Conservation (phyloP, 208 protist genomes). For the Balamuthia mandrillaris region DNA sequence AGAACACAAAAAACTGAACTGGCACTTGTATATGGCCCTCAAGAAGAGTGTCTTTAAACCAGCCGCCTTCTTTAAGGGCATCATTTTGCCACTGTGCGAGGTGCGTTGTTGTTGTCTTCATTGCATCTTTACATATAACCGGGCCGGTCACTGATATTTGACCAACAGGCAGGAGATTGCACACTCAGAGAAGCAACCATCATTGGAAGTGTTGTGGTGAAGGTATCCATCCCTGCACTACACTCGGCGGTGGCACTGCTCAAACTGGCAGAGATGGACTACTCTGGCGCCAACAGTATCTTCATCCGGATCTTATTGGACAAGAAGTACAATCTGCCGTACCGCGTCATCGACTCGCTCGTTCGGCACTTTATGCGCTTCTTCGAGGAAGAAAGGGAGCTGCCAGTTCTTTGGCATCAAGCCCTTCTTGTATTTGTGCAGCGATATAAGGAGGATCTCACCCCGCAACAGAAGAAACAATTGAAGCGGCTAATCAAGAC, state of each 20-base stretch:
- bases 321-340: slow-evolving; percentile 96
- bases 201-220: slow-evolving; percentile 87
- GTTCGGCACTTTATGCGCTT: slow-evolving; percentile 93
- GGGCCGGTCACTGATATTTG: not conserved
- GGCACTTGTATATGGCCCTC: slow-evolving; percentile 95
- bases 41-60: slow-evolving; percentile 97
- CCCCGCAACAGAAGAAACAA: slow-evolving; percentile 26
- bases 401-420: slow-evolving; percentile 96
- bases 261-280: slow-evolving; percentile 88
- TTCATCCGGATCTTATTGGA: slow-evolving; percentile 93
- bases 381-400: slow-evolving; percentile 62
- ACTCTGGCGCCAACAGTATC: slow-evolving; percentile 83
- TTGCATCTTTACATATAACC: too few species aligned
- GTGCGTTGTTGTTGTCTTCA: slow-evolving; percentile 43
- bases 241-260: slow-evolving; percentile 87
- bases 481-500: slow-evolving; percentile 32
- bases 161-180: slow-evolving; percentile 74
- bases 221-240: slow-evolving; percentile 72
- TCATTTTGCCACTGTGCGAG: slow-evolving; percentile 94
- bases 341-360: slow-evolving; percentile 89
- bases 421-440: slow-evolving; percentile 89
- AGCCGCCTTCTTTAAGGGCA: slow-evolving; percentile 97
- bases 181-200: slow-evolving; percentile 91
- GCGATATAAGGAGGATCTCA: slow-evolving; percentile 43
- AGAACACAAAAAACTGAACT: slow-evolving; percentile 89